A percentile compares a stretch with the other conserved stretches of the same genome.
These are phyloP conservation scores for Colletotrichum nymphaeae DNA, from an alignment of 2,329 filamentous ascomycete species.

Conservation along the genomic window DNA sequence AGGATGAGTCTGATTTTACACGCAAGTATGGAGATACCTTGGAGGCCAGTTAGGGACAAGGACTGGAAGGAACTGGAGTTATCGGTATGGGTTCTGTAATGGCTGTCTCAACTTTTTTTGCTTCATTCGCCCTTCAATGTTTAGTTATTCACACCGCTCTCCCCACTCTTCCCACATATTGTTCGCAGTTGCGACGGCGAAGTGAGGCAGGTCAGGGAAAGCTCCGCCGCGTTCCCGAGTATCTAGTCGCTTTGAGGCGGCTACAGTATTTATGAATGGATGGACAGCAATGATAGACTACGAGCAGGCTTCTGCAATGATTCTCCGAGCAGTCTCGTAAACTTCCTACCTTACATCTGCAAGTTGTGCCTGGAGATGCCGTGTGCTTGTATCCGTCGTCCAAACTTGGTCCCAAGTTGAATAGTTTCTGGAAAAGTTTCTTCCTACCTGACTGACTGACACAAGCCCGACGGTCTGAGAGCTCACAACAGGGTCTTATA, in stretches of 20 bases:
- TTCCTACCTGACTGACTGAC: background rate
- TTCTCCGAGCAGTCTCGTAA: background rate
- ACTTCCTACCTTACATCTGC: background rate
- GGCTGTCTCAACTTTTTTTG: conserved; percentile 4
- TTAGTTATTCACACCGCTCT: conserved; percentile 13
- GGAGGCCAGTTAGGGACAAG: conserved; percentile 14
- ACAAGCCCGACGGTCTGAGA: background rate
- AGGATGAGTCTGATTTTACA: conserved; percentile 12
- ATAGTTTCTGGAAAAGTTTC: background rate
- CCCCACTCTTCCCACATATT: conserved; percentile 2
- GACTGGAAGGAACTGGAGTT: conserved; percentile 19
- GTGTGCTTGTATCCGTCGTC: conserved; percentile 6
- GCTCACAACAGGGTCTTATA: background rate
- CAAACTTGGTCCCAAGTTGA: conserved; percentile 12
- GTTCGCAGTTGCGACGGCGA: conserved; percentile 5
- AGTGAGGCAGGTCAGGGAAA: background rate
- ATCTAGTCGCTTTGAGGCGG: background rate
- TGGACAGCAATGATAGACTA: conserved; percentile 22
- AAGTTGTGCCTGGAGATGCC: background rate
- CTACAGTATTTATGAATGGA: background rate
- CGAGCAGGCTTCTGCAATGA: conserved; percentile 22
- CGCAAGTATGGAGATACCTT: conserved; percentile 31
- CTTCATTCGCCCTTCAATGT: conserved; percentile 14
- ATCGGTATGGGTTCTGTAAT: conserved; percentile 28
- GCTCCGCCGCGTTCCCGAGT: background rate